Evolutionary conservation across 176 grass and related monocot species (phyloP).

Genomic region (Cocos nucifera): DNA sequence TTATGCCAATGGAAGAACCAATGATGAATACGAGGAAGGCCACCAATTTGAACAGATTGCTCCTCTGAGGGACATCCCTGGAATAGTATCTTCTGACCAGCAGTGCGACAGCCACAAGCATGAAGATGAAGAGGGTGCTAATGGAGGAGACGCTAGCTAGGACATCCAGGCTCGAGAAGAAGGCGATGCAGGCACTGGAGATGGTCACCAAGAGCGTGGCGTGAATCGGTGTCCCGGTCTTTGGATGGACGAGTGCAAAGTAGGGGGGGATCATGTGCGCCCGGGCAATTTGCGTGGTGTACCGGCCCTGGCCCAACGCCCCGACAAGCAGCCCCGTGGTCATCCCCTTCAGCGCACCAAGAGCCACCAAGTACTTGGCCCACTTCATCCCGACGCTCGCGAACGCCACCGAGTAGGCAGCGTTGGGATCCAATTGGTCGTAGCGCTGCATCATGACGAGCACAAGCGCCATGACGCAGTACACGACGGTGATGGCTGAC

Average conservation of each 20-base stretch:
- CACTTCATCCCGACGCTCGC: conserved; percentile 25
- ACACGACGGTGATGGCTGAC: conserved; percentile 39
- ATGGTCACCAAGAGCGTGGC: conserved; percentile 36
- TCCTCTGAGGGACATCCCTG: neutral
- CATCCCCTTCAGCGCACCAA: conserved; percentile 55
- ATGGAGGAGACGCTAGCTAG: conserved; percentile 47
- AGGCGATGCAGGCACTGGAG: conserved; percentile 33
- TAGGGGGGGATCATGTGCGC: conserved; percentile 48
- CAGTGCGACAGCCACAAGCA: conserved; percentile 36
- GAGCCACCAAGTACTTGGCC: conserved; percentile 37
- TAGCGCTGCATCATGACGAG: conserved; percentile 43
- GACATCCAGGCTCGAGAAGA: conserved; percentile 58
- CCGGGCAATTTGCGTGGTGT: conserved; percentile 53
- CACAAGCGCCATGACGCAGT: conserved; percentile 39
- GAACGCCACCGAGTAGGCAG: conserved; percentile 40
- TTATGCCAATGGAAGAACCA: conserved; percentile 23
- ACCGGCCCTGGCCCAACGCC: conserved; percentile 44
- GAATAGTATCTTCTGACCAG: conserved; percentile 46
- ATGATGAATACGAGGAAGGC: conserved; percentile 24
- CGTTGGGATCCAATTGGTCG: conserved; percentile 37
- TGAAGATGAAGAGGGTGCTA: conserved; percentile 69
- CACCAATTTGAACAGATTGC: conserved; percentile 15
- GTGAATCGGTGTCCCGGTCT: conserved; percentile 46
- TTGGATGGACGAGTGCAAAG: conserved; percentile 48
- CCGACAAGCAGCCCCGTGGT: conserved; percentile 47